Percentiles rank a stretch among this genome's conserved stretches.
These are phyloP conservation scores for Xylaria longipes DNA, from an alignment of 495 filamentous ascomycete genomes.

Conservation along the genomic window DNA sequence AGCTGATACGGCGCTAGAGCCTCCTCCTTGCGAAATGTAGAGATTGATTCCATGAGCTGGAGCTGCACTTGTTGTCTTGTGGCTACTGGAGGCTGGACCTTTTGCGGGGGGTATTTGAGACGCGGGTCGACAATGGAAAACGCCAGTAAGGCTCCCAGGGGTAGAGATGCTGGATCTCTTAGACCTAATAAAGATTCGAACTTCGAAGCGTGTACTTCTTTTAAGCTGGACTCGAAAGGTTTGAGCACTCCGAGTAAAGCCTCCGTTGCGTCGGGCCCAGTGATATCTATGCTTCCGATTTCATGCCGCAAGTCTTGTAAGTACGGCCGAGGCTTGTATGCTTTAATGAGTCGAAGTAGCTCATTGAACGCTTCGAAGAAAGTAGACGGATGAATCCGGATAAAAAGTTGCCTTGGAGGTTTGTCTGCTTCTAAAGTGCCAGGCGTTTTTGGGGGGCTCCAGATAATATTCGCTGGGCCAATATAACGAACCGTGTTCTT, in stretches of 20 bases:
- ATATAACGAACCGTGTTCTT: constrained; percentile 63
- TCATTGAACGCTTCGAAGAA: constrained; percentile 86
- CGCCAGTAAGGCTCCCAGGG: constrained; percentile 70
- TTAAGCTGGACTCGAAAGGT: constrained; percentile 50
- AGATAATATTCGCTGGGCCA: constrained; percentile 79
- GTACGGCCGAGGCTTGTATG: constrained; percentile 72
- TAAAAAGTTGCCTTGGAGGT: constrained; percentile 65
- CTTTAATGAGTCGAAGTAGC: constrained; percentile 70
- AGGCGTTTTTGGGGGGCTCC: constrained; percentile 52
- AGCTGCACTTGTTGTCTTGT: constrained; percentile 60
- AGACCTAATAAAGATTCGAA: constrained; percentile 73
- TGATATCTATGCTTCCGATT: constrained; percentile 90
- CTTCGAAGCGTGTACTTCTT: constrained; percentile 55
- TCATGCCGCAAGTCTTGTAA: constrained; percentile 94
- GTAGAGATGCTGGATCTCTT: constrained; percentile 78
- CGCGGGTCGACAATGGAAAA: constrained; percentile 83
- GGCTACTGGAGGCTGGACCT: constrained; percentile 45
- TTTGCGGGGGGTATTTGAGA: constrained; percentile 71
- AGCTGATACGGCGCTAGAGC: constrained; percentile 60
- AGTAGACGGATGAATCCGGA: constrained; percentile 86
- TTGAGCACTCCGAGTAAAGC: constrained; percentile 74
- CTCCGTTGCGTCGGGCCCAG: constrained; percentile 84
- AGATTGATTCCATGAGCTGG: constrained; percentile 57
- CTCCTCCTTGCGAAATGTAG: constrained; percentile 73
- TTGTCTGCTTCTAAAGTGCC: constrained; percentile 42